A percentile compares a stretch with the other conserved stretches of the same genome.
These are phyloP conservation scores for Neoscytalidium dimidiatum DNA, from an alignment of 2,329 filamentous ascomycete species.

Conservation along the genomic window DNA sequence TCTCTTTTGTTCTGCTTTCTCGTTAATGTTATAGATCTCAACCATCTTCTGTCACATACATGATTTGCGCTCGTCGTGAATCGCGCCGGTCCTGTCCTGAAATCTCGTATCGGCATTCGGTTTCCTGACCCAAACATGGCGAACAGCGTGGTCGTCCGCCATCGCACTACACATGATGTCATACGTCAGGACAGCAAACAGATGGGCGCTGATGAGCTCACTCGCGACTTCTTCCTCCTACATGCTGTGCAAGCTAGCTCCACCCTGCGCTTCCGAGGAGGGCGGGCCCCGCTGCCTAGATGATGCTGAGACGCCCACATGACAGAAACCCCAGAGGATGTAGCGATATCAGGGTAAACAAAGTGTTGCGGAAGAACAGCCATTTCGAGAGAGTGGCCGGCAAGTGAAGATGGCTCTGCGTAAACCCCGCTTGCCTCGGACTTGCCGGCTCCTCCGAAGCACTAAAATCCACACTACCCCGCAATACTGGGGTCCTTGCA, in stretches of 20 bases:
- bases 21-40: no score
- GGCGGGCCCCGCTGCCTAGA: no score
- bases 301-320: background rate
- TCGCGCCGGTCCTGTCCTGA: background rate
- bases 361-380: no score
- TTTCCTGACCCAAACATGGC: background rate
- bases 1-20: no score
- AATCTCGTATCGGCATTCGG: background rate
- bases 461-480: background rate
- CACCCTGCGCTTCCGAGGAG: background rate
- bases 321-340: background rate
- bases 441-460: background rate
- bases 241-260: background rate
- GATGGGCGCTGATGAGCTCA: background rate
- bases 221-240: background rate
- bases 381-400: no score
- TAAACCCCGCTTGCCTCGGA: background rate
- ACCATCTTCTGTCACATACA: no score
- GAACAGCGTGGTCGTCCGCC: background rate
- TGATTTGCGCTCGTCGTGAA: no score
- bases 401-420: no score
- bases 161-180: background rate
- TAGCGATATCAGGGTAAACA: background rate
- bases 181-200: no score
- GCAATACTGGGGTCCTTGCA: background rate